Evolutionary conservation across 371 early-diverging fungal species (phyloP).

Genomic region (Dichotomocladium elegans): DNA sequence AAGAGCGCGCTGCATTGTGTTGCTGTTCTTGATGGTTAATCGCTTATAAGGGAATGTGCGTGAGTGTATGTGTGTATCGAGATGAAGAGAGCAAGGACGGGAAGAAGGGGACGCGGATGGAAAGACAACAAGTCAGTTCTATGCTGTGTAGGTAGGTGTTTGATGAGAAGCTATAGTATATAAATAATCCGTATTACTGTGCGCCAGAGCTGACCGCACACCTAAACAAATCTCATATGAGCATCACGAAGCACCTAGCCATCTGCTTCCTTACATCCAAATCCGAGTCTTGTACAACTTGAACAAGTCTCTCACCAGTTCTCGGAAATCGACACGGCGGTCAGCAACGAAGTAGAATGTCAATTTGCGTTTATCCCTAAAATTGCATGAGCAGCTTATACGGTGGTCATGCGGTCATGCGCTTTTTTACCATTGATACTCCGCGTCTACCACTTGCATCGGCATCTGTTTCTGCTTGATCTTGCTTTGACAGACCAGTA

Average conservation of each 20-base stretch:
- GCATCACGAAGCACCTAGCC: background rate
- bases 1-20: too few relatives aligned
- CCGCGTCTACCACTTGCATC: conserved; percentile 96
- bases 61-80: background rate
- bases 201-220: conserved; percentile 4
- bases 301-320: conserved; percentile 97
- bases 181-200: background rate
- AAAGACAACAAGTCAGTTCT: background rate
- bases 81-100: background rate
- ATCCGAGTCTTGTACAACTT: conserved; percentile 99
- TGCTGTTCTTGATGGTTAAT: too few relatives aligned
- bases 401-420: background rate
- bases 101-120: background rate
- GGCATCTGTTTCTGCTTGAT: conserved; percentile 85
- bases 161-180: too few relatives aligned
- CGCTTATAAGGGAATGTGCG: background rate
- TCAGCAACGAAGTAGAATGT: conserved; percentile 96
- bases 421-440: conserved; percentile 88
- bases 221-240: background rate
- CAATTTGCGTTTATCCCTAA: conserved; percentile 90
- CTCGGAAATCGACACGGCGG: conserved; percentile 96
- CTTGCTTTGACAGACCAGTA: conserved; percentile 85
- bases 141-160: too few relatives aligned
- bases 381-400: background rate
- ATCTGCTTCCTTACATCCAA: conserved; percentile 80